These are phyloP conservation scores for Spatholobus suberectus DNA, from an alignment of 306 rosid genomes.

Conservation along the genomic window DNA sequence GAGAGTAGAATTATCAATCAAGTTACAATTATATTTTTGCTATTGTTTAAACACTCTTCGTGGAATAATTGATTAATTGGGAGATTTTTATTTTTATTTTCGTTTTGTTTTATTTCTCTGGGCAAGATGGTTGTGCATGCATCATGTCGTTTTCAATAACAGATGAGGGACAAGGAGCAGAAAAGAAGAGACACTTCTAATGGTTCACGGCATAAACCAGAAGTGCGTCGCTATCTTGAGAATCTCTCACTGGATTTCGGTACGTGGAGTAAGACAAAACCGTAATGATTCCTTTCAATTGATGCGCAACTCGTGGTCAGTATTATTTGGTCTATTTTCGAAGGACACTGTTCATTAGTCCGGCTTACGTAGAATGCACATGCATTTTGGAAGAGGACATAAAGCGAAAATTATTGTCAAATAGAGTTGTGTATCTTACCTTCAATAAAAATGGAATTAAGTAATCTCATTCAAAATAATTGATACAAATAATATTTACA, in stretches of 20 bases:
- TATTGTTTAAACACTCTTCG: neutral
- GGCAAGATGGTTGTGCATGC: neutral
- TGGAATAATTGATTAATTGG: neutral
- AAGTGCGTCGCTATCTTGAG: constrained; percentile 7
- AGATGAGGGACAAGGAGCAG: neutral
- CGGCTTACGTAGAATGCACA: neutral
- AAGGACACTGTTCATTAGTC: neutral
- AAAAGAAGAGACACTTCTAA: constrained; percentile 28
- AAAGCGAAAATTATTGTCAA: neutral
- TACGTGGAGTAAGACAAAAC: constrained; percentile 41
- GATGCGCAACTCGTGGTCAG: constrained; percentile 21
- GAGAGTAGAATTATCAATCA: neutral
- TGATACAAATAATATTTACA: too few species aligned
- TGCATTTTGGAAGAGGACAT: neutral
- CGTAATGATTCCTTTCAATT: constrained; percentile 26
- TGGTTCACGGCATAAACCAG: constrained; percentile 31
- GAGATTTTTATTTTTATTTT: neutral
- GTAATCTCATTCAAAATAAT: too few species aligned
- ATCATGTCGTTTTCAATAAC: neutral
- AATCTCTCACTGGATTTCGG: constrained; percentile 36
- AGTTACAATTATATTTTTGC: neutral
- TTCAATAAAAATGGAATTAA: too few species aligned
- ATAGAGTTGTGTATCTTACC: too few species aligned
- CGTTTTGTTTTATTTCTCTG: neutral
- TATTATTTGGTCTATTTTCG: constrained; percentile 40